phyloP scores from a whole-genome alignment of 305 asterid species.

The Fraxinus ornus region DNA sequence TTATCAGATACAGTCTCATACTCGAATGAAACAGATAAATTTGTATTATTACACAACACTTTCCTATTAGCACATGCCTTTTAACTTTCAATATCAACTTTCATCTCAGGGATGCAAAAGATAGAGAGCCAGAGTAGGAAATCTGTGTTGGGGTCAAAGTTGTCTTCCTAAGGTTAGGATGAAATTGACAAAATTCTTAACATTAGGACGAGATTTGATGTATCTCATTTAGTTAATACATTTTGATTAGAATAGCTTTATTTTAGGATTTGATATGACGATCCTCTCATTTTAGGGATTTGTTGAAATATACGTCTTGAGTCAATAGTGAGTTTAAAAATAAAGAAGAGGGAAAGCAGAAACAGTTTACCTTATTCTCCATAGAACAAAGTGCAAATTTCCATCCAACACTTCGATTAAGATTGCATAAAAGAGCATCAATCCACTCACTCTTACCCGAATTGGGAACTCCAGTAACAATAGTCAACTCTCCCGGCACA shows the following conservation, averaged over 20 bases:
- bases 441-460: conserved; percentile 99
- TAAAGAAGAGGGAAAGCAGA: neutral
- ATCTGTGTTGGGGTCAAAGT: neutral
- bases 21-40: neutral
- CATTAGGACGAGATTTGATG: neutral
- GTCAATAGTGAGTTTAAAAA: neutral
- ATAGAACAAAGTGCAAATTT: conserved; percentile 93
- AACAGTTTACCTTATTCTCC: conserved; percentile 74
- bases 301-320: neutral
- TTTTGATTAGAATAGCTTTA: neutral
- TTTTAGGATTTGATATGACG: neutral
- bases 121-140: neutral
- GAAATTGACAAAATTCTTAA: neutral
- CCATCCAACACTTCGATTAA: conserved; percentile 85
- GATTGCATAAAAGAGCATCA: conserved; percentile 94
- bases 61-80: neutral
- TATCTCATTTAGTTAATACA: neutral
- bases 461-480: conserved; percentile 96
- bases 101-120: neutral
- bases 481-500: conserved; percentile 94
- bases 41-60: neutral
- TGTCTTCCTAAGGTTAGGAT: neutral
- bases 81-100: neutral
- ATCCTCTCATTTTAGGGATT: neutral
- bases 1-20: neutral